Evolutionary conservation across 2,329 filamentous ascomycete species (phyloP), one percentile per base, ranked within the genome.

Genomic region (Talaromyces sp.): DNA sequence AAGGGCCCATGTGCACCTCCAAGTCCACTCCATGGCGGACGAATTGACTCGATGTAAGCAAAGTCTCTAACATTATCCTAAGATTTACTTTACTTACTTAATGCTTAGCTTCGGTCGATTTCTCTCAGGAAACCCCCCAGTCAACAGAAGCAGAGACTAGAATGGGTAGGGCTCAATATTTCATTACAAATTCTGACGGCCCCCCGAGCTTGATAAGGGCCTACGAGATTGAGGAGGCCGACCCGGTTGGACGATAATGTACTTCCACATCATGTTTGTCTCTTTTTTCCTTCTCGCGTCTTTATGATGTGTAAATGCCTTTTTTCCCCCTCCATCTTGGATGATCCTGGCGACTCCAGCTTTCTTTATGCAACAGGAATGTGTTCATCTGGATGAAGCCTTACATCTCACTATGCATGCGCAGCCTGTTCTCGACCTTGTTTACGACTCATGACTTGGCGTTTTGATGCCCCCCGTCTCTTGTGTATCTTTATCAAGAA

Each of bases 211-310:
- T 78, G 71, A 73, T 78, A 70, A 73, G 61, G 60, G 70, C 75
- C 40, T 78, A 78, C 68, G 75, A 78, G 70, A 69, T 79, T 66
- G 78, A 79, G 69, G 78, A 79, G 70, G 67, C 67, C 19, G 62
- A 62, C 15, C 68, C 68, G 3, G 64, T 5, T 43, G 67, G 36
- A 51, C 60, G n/a, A 53, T 36, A 38, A 51, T 63, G 65, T 65
- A 60, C 36, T 49, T 65, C 27, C 43, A 40, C 43, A 19, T 64
- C 47, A 65, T 47, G 19, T 53, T 36, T 47, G 19, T 53, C 31
- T 60, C 15, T 40, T 27, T 53, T 59, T 31, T 25, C 15, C 59
- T 29, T 53, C 11, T 29, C 10, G 25, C 47, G 2, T 17, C 22
- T 13, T 51, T 11, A 19, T 11, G 19, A 47, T 47, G 43, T 19